Evolutionary conservation across 768 basidiomycete genomes (phyloP).

Genomic region (Amanita fuliginea): DNA sequence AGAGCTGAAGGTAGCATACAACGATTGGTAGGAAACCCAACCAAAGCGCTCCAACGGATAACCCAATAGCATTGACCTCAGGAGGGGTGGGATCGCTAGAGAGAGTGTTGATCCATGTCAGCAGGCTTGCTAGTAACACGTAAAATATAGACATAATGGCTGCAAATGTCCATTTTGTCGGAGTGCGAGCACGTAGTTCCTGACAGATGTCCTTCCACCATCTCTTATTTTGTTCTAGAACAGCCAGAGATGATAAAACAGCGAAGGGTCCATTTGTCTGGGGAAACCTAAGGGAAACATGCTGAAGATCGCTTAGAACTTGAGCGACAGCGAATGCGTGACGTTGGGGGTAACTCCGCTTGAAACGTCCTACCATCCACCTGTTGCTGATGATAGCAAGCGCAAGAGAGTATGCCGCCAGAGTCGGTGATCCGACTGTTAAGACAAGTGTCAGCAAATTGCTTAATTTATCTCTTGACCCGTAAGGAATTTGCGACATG

Average conservation of each 20-base stretch:
- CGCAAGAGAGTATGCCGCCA: too few relatives aligned
- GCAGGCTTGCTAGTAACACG: constrained; percentile 31
- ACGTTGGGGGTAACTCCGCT: constrained; percentile 16
- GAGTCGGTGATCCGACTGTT: too few relatives aligned
- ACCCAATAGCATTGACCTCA: constrained; percentile 20
- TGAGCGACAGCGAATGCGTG: constrained; percentile 20
- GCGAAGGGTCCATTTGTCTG: constrained; percentile 6
- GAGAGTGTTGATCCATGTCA: constrained; percentile 28
- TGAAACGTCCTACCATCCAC: constrained; percentile 20
- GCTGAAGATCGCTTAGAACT: constrained; percentile 29
- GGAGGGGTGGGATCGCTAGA: constrained; percentile 4
- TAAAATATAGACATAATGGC: constrained; percentile 29
- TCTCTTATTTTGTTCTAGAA: constrained; percentile 27
- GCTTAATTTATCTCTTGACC: constrained; percentile 24
- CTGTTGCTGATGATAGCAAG: too few relatives aligned
- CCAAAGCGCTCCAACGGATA: constrained; percentile 28
- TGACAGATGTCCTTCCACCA: constrained; percentile 27
- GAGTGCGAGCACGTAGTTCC: constrained; percentile 18
- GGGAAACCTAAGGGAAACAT: constrained; percentile 24
- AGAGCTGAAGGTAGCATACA: constrained; percentile 30
- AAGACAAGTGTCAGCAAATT: constrained; percentile 28
- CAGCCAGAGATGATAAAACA: constrained; percentile 27
- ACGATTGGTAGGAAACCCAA: constrained; percentile 34
- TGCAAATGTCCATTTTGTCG: constrained; percentile 24
- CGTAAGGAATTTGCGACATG: constrained; percentile 23